Percentiles rank a stretch among this genome's conserved stretches.
These are phyloP conservation scores for Ploettnerulaceae sp. DNA, from an alignment of 2,329 filamentous ascomycete genomes.

Conservation along the genomic window DNA sequence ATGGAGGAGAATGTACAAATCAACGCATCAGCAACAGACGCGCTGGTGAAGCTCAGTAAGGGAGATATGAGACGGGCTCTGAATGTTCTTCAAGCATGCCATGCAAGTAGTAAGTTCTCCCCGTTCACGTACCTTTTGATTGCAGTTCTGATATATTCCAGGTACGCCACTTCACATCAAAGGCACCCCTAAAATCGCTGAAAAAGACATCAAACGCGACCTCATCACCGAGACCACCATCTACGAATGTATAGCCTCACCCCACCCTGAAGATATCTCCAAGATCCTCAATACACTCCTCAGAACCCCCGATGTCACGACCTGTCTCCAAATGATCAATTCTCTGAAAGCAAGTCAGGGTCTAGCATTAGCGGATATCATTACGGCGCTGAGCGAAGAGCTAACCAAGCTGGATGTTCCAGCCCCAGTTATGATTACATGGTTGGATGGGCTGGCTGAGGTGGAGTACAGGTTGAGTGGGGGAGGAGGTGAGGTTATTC, in stretches of 20 bases:
- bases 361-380: constrained; percentile 86
- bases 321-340: constrained; percentile 83
- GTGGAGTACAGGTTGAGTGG: constrained; percentile 88
- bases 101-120: constrained; percentile 72
- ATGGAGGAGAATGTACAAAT: constrained; percentile 84
- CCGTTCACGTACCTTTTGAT: background rate
- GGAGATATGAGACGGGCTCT: constrained; percentile 94
- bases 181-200: constrained; percentile 53
- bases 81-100: constrained; percentile 94
- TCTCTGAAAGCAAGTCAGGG: constrained; percentile 81
- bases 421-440: constrained; percentile 80
- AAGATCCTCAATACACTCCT: constrained; percentile 81
- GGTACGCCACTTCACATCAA: constrained; percentile 63
- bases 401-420: constrained; percentile 77
- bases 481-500: constrained; percentile 79
- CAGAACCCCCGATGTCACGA: constrained; percentile 79
- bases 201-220: constrained; percentile 68
- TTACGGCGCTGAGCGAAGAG: constrained; percentile 81
- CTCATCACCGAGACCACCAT: constrained; percentile 88
- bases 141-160: constrained; percentile 32
- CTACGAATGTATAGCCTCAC: constrained; percentile 95
- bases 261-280: constrained; percentile 81
- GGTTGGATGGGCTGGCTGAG: constrained; percentile 86
- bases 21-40: constrained; percentile 71
- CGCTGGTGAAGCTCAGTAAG: constrained; percentile 80